These are phyloP conservation scores for Myxozyma sirexii DNA, from an alignment of 805 yeast genomes.

Conservation along the genomic window DNA sequence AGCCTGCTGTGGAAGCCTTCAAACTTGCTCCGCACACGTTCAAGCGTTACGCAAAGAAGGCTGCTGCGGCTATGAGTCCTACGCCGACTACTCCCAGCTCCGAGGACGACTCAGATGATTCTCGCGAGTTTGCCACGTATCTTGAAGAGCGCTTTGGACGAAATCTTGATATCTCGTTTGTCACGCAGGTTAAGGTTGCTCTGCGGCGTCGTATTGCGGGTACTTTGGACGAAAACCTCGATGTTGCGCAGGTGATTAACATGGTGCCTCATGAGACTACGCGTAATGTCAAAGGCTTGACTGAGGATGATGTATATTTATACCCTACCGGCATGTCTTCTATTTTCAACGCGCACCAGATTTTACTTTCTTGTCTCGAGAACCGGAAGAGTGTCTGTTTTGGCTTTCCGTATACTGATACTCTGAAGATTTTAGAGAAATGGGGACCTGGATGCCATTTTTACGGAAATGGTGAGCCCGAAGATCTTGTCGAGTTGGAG, in stretches of 20 bases:
- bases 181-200: slow-evolving; percentile 73
- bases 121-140: slow-evolving; percentile 31
- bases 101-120: slow-evolving; percentile 30
- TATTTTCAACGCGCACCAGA: slow-evolving; percentile 75
- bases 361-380: slow-evolving; percentile 36
- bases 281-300: slow-evolving; percentile 38
- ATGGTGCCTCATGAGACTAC: slow-evolving; percentile 24
- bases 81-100: slow-evolving; percentile 8
- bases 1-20: slow-evolving; percentile 16
- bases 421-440: slow-evolving; percentile 78
- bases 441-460: slow-evolving; percentile 92
- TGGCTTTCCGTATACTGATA: slow-evolving; percentile 96
- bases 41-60: slow-evolving; percentile 28
- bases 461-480: slow-evolving; percentile 80
- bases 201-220: slow-evolving; percentile 75
- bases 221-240: slow-evolving; percentile 51
- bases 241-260: slow-evolving; percentile 32
- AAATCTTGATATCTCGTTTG: slow-evolving; percentile 75
- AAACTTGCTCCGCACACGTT: slow-evolving; percentile 21
- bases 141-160: slow-evolving; percentile 90
- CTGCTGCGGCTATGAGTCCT: slow-evolving; percentile 3
- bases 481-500: slow-evolving; percentile 64
- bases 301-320: slow-evolving; percentile 73
- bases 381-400: slow-evolving; percentile 76
- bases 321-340: slow-evolving; percentile 94